Conservation (phyloP, 352 stramenopile genomes). For the Globisporangium heterothallicum region DNA sequence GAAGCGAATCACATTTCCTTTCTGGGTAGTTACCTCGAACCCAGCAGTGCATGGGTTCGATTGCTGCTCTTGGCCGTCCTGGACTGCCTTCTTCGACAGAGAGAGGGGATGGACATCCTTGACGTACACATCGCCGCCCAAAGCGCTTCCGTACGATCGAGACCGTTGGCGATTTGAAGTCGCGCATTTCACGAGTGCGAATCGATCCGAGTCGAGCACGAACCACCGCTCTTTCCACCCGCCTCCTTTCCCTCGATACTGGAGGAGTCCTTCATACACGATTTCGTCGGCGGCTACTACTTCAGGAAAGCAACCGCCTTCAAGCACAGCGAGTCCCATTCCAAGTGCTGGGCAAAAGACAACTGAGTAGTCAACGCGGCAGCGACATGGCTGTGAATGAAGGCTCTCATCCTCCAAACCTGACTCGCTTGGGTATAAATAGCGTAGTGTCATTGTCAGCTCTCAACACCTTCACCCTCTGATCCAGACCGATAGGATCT, state of each 20-base stretch:
- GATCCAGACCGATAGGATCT: too few relatives aligned
- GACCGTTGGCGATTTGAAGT: slow-evolving; percentile 23
- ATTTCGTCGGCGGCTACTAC: slow-evolving; percentile 12
- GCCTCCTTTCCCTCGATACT: slow-evolving; percentile 41
- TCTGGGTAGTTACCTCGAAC: slow-evolving; percentile 28
- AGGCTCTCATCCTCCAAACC: too few relatives aligned
- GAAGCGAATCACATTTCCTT: slow-evolving; percentile 29
- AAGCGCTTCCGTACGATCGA: slow-evolving; percentile 21
- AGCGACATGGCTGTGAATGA: too few relatives aligned
- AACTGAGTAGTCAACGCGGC: too few relatives aligned
- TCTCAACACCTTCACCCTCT: too few relatives aligned
- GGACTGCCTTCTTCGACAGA: not conserved
- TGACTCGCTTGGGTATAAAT: too few relatives aligned
- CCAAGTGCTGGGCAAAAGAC: too few relatives aligned
- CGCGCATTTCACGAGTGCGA: slow-evolving; percentile 47
- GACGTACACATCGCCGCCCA: slow-evolving; percentile 32
- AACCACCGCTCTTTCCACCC: slow-evolving; percentile 72
- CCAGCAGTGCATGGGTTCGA: slow-evolving; percentile 9
- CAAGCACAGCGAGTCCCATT: slow-evolving; percentile 13
- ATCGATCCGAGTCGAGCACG: slow-evolving; percentile 36
- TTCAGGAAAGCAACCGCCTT: slow-evolving; percentile 19
- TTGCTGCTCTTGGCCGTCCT: not conserved
- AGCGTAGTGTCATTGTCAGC: too few relatives aligned
- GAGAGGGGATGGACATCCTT: slow-evolving; percentile 20
- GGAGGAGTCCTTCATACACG: slow-evolving; percentile 39